Evolutionary conservation across 768 basidiomycete species (phyloP).

Genomic region (Boletus speciosus): DNA sequence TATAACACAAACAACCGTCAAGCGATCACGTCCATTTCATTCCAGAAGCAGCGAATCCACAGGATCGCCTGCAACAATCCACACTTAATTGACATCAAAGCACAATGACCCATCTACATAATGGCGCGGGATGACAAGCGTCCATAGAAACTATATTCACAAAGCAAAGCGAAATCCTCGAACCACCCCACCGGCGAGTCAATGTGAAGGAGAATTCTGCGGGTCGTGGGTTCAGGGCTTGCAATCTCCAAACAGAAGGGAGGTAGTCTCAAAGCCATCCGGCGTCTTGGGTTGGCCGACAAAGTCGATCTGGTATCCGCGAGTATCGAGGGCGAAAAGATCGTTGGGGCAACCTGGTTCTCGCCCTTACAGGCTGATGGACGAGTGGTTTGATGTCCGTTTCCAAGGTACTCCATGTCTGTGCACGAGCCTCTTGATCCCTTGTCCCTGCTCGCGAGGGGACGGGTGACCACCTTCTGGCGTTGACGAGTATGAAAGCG

Average conservation of each 20-base stretch:
- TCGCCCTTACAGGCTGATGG: conserved; percentile 2
- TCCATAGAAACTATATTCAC: neutral
- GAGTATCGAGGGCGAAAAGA: conserved; percentile 34
- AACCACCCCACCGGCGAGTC: neutral
- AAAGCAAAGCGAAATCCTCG: neutral
- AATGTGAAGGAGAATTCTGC: neutral
- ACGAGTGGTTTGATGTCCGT: conserved; percentile 6
- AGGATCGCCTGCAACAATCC: neutral
- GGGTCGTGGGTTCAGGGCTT: conserved; percentile 8
- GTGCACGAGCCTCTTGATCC: neutral
- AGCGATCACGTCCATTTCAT: neutral
- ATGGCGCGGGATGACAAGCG: neutral
- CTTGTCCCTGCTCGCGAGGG: neutral
- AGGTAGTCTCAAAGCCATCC: conserved; percentile 14
- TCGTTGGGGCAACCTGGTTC: conserved; percentile 2
- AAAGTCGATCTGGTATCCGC: conserved; percentile 49
- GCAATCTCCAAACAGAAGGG: neutral
- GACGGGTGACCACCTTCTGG: conserved; percentile 18
- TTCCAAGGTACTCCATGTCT: neutral
- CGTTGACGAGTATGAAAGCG: conserved; percentile 33
- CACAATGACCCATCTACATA: neutral
- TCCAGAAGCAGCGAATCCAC: neutral
- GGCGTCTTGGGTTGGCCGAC: conserved; percentile 20
- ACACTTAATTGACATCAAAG: neutral
- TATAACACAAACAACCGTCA: conserved; percentile 19